Base-by-base conservation (phyloP, 345 rosid species). In the Bruguiera parviflora region DNA sequence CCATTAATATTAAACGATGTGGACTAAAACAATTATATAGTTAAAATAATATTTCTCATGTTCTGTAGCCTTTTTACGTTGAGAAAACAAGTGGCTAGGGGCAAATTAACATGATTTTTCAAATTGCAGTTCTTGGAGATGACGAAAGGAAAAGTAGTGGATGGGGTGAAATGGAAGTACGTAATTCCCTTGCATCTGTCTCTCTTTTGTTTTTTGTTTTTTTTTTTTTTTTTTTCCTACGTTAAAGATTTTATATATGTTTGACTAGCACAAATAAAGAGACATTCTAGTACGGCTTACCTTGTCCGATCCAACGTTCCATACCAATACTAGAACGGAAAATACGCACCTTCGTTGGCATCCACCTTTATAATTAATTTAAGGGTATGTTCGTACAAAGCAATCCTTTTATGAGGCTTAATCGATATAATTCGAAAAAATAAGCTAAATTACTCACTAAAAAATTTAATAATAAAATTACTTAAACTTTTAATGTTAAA, bases 111-210 rank as follows among this genome's bases (percentile, higher is more conserved):
- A 19, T 49, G 59, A 64, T 65, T 39, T 72, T 46, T 39, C 55
- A 21, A 43, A 43, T 58, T 72, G 24, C 65, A 57, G 18, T 43
- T 24, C 58, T 52, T 65, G 69, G 58, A 56, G 59, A 33, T 33
- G 58, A 46, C 32, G 65, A 58, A 63, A 65, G 22, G 39, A 46
- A 72, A 64, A 65, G 59, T 33, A 19, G 70, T 65, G 65, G 70
- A 65, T 19, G 70, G 75, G 75, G 70, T 72, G 43, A 49, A 63
- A 56, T 8, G 1, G 20, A 28, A 32, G 63, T 29, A 63, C 55
- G 53, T 1, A 19, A 8, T 28, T n/a, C n/a, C 0, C 22, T 25
- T 63, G 3, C 32, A 49, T 43, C 2, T 5, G 3, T 27, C 28
- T 27, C 2, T 27, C 28, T 27, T 0, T n/a, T n/a, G n/a, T n/a